phyloP scores from a whole-genome alignment of 202 grass and related monocot species.

The Miscanthus sacchariflorus region DNA sequence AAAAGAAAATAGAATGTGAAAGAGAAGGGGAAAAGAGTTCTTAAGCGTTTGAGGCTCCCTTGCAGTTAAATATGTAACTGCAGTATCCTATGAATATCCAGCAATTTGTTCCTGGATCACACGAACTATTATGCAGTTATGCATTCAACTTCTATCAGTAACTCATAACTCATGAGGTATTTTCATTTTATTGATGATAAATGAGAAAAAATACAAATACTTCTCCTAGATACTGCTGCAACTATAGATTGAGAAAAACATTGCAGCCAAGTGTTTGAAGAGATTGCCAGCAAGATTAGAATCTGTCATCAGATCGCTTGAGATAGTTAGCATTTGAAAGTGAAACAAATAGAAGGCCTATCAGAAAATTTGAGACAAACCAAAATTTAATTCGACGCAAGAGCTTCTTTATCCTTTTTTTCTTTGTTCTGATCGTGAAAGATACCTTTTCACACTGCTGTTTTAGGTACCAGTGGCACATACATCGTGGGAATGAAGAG shows the following conservation, averaged over 20 bases:
- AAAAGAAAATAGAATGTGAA: neutral
- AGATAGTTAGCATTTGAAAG: constrained; percentile 18
- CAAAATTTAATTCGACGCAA: neutral
- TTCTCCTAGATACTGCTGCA: neutral
- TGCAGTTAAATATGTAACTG: neutral
- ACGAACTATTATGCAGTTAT: neutral
- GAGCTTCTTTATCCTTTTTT: neutral
- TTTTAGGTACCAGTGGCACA: constrained; percentile 8
- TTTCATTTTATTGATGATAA: constrained; percentile 11
- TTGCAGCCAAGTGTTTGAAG: constrained; percentile 11
- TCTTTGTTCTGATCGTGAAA: neutral
- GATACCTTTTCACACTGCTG: constrained; percentile 16
- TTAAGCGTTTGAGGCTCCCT: neutral
- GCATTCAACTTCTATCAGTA: constrained; percentile 19
- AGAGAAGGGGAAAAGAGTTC: neutral
- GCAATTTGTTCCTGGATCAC: neutral
- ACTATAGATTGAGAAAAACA: neutral
- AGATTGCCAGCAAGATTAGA: constrained; percentile 6
- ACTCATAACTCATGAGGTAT: neutral
- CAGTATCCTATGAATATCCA: neutral
- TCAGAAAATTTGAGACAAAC: constrained; percentile 22
- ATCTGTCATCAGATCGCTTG: neutral
- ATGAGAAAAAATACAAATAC: neutral
- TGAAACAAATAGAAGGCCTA: neutral
- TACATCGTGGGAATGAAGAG: neutral